Evolutionary conservation across 106 monocot species (phyloP).

Genomic region (Dioscorea alata): DNA sequence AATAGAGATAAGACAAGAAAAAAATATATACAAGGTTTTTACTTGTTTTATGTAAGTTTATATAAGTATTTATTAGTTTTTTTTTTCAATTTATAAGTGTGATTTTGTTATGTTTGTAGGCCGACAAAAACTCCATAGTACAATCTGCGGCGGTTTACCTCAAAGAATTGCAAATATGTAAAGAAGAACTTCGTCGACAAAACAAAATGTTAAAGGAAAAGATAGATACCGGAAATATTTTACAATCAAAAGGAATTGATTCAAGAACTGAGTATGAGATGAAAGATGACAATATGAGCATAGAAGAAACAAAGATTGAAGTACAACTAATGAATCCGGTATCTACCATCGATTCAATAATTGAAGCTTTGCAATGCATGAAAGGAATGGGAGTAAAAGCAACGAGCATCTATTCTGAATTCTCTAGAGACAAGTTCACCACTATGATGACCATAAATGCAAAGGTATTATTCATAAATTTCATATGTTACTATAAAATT

Average conservation of each 20-base stretch:
- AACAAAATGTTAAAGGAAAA: constrained; percentile 34
- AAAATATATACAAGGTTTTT: no score
- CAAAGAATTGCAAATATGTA: constrained; percentile 31
- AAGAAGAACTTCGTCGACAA: constrained; percentile 31
- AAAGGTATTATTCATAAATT: not conserved
- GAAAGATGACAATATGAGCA: not conserved
- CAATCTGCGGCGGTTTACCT: constrained; percentile 43
- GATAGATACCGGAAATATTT: not conserved
- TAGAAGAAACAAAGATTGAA: not conserved
- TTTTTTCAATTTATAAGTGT: not conserved
- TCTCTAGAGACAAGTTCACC: not conserved
- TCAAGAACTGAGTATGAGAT: not conserved
- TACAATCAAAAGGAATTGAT: no score
- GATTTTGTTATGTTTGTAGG: constrained; percentile 14
- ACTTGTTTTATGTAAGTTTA: constrained; percentile 21
- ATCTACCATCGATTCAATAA: constrained; percentile 17
- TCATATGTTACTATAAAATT: no score
- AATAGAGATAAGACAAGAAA: no score
- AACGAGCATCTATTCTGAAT: constrained; percentile 4
- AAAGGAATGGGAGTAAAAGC: constrained; percentile 17
- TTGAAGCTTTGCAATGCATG: constrained; percentile 17
- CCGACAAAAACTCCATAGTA: constrained; percentile 76
- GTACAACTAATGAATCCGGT: constrained; percentile 1
- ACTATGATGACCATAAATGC: constrained; percentile 1
- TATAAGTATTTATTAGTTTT: not conserved